phyloP scores from a whole-genome alignment of 768 basidiomycete genomes.

The Psilocybe cubensis region DNA sequence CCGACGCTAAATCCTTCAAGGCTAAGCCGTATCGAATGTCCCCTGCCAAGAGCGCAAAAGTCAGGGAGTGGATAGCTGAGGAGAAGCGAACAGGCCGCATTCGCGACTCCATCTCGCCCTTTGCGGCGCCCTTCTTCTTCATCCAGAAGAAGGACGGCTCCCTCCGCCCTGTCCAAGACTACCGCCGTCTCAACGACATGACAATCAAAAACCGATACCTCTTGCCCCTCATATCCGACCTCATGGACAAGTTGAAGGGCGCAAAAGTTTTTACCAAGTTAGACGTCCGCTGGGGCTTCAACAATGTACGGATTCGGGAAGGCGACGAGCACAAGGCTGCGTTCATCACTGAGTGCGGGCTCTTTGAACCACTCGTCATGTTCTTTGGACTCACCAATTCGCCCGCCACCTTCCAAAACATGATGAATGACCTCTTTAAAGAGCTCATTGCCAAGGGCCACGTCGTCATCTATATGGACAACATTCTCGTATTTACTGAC shows the following conservation, averaged over 20 bases:
- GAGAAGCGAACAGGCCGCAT: slow-evolving; percentile 15
- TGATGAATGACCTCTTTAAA: slow-evolving; percentile 45
- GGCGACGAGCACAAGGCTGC: slow-evolving; percentile 50
- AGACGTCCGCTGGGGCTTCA: slow-evolving; percentile 43
- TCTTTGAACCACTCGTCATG: slow-evolving; percentile 41
- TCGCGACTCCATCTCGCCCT: slow-evolving; percentile 9
- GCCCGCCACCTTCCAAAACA: slow-evolving; percentile 35
- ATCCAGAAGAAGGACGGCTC: slow-evolving; percentile 15
- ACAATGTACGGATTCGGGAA: slow-evolving; percentile 43
- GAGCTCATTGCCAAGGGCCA: slow-evolving; percentile 28
- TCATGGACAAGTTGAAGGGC: too few species aligned
- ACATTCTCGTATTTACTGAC: slow-evolving; percentile 40
- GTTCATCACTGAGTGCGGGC: slow-evolving; percentile 37
- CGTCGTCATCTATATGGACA: too few species aligned
- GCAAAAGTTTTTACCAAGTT: slow-evolving; percentile 36
- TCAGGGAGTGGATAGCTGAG: slow-evolving; percentile 28
- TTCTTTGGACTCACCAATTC: slow-evolving; percentile 39
- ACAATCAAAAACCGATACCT: slow-evolving; percentile 37
- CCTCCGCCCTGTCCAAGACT: too few species aligned
- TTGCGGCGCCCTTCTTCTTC: slow-evolving; percentile 17
- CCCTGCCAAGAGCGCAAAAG: slow-evolving; percentile 20
- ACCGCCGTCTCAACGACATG: slow-evolving; percentile 32
- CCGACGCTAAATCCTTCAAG: background rate
- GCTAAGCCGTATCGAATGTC: slow-evolving; percentile 1
- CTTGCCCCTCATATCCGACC: slow-evolving; percentile 35